phyloP scores from a whole-genome alignment of 139 green algal species.

The Pedinophyceae sp. region DNA sequence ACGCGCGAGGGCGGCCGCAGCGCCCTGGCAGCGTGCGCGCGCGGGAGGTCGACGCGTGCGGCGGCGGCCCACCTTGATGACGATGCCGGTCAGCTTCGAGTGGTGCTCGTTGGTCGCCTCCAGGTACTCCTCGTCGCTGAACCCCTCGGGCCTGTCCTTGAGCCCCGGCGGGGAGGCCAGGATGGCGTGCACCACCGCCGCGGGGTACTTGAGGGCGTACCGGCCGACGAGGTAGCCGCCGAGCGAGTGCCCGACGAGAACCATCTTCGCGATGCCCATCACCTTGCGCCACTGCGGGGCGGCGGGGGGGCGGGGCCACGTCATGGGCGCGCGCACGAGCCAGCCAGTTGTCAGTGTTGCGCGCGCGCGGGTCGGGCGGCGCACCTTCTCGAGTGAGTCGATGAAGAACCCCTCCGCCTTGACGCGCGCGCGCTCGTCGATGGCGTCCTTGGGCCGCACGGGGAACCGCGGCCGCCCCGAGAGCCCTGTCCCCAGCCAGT shows the following conservation, averaged over 20 bases:
- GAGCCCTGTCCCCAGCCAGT: neutral
- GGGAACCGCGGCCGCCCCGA: neutral
- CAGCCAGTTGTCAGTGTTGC: no score
- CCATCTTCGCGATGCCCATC: conserved; percentile 29
- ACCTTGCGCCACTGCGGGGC: conserved; percentile 42
- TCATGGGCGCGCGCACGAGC: no score
- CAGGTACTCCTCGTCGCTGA: neutral
- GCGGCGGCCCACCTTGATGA: no score
- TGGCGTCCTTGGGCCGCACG: no score
- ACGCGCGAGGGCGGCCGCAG: no score
- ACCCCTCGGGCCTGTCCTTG: neutral
- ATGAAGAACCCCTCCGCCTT: conserved; percentile 72
- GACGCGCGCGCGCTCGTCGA: no score
- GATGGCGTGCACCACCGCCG: conserved; percentile 70
- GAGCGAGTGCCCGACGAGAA: conserved; percentile 34
- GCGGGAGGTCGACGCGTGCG: no score
- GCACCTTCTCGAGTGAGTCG: conserved; percentile 34
- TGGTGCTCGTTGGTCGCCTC: neutral
- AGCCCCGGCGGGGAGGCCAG: conserved; percentile 76
- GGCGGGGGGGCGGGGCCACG: no score
- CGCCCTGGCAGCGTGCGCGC: no score
- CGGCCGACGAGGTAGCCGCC: conserved; percentile 57
- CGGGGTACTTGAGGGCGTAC: conserved; percentile 64
- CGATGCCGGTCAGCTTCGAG: neutral
- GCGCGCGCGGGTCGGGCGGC: no score